Conservation (phyloP, 2,329 filamentous ascomycete species). For the Trichoderma pleuroti region DNA sequence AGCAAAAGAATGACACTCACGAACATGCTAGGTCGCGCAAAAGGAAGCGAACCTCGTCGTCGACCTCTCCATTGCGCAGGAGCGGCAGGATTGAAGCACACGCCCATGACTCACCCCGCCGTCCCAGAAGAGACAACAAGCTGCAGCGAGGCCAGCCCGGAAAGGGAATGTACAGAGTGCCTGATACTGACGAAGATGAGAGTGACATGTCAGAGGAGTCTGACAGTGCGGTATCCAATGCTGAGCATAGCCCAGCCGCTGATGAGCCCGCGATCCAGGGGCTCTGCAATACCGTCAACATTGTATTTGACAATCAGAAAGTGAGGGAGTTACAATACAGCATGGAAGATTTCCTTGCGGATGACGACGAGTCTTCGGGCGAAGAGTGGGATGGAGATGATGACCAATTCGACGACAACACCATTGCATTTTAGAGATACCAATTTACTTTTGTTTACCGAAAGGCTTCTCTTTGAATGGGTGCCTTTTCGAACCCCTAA, state of each 20-base stretch:
- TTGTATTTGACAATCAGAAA: conserved; percentile 73
- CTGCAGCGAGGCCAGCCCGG: conserved; percentile 20
- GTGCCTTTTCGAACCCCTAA: not conserved
- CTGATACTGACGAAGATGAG: conserved; percentile 45
- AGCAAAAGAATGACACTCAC: conserved; percentile 21
- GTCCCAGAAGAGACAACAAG: conserved; percentile 21
- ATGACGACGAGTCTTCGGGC: conserved; percentile 52
- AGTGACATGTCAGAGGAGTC: conserved; percentile 27
- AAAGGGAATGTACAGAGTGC: conserved; percentile 41
- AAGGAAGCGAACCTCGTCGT: conserved; percentile 22
- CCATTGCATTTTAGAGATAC: conserved; percentile 24
- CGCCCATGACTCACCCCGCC: conserved; percentile 15
- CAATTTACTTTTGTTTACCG: not conserved
- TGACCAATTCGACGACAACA: conserved; percentile 43
- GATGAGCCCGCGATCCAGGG: conserved; percentile 54
- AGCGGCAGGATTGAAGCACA: conserved; percentile 36
- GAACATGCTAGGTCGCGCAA: conserved; percentile 15
- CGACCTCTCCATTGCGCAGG: conserved; percentile 33
- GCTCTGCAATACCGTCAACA: conserved; percentile 65
- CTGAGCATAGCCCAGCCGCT: not conserved
- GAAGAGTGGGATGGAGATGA: conserved; percentile 59
- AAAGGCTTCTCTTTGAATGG: not conserved
- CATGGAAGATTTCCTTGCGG: conserved; percentile 65
- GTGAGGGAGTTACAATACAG: conserved; percentile 63
- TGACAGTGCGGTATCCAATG: conserved; percentile 15